Evolutionary conservation across 2,329 filamentous ascomycete species (phyloP).

Genomic region (Fusarium hainanense): DNA sequence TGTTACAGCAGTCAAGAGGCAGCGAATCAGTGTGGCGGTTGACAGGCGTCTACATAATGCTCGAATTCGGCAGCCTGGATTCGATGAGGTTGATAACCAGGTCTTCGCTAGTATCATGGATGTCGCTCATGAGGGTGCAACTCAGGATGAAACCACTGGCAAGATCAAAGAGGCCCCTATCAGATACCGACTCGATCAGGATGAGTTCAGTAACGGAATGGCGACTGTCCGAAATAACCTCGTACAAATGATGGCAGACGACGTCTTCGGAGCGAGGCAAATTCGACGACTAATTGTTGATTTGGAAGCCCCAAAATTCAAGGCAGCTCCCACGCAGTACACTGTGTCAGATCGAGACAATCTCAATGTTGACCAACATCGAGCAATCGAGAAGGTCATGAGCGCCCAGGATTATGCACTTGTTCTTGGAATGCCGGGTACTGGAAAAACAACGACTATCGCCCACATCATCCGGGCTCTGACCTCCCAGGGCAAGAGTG

Average conservation of each 20-base stretch:
- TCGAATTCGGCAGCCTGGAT: slow-evolving; percentile 78
- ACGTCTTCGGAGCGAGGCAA: slow-evolving; percentile 74
- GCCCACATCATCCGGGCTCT: slow-evolving; percentile 95
- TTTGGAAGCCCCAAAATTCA: slow-evolving; percentile 78
- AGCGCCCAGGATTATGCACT: slow-evolving; percentile 93
- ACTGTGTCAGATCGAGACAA: slow-evolving; percentile 69
- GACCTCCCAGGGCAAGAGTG: slow-evolving; percentile 88
- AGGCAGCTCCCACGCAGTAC: slow-evolving; percentile 71
- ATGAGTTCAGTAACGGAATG: slow-evolving; percentile 99
- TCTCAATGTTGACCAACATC: slow-evolving; percentile 88
- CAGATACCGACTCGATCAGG: slow-evolving; percentile 90
- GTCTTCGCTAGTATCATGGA: slow-evolving; percentile 94
- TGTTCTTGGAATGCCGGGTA: slow-evolving; percentile 98
- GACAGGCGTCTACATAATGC: slow-evolving; percentile 91
- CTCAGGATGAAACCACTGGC: slow-evolving; percentile 62
- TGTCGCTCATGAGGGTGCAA: slow-evolving; percentile 67
- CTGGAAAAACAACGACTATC: slow-evolving; percentile 97
- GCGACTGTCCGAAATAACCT: slow-evolving; percentile 94
- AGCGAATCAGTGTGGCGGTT: slow-evolving; percentile 86
- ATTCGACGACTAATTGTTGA: slow-evolving; percentile 86
- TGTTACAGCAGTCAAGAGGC: slow-evolving; percentile 79
- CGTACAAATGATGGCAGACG: slow-evolving; percentile 88
- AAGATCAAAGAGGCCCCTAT: slow-evolving; percentile 66
- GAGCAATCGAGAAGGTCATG: slow-evolving; percentile 94
- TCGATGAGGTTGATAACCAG: slow-evolving; percentile 82